phyloP scores from a whole-genome alignment of 106 monocot genomes.

The Dendrobium officinale region DNA sequence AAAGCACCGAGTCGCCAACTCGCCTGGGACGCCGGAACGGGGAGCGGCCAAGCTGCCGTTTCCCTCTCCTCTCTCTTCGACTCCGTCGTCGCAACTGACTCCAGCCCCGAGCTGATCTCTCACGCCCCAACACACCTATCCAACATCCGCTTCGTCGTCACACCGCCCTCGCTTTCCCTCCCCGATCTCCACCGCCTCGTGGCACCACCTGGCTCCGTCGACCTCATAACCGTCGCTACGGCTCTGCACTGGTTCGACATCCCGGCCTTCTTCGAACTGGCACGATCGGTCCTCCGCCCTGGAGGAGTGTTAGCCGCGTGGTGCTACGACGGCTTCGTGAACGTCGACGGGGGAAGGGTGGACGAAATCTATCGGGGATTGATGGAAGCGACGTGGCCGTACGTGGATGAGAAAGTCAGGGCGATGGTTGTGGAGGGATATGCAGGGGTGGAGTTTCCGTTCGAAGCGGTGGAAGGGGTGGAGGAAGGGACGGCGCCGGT shows the following conservation, averaged over 20 bases:
- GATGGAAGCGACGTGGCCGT: conserved; percentile 24
- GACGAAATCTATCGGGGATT: conserved; percentile 34
- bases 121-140: conserved; percentile 29
- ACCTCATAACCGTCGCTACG: conserved; percentile 73
- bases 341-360: conserved; percentile 13
- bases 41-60: conserved; percentile 71
- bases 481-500: conserved; percentile 57
- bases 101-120: conserved; percentile 56
- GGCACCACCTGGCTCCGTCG: conserved; percentile 34
- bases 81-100: conserved; percentile 57
- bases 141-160: conserved; percentile 58
- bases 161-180: conserved; percentile 21
- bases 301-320: conserved; percentile 66
- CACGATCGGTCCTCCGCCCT: conserved; percentile 32
- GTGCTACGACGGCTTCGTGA: conserved; percentile 44
- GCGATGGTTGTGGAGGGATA: conserved; percentile 45
- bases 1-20: conserved; percentile 42
- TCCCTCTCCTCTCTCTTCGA: conserved; percentile 31
- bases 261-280: conserved; percentile 51
- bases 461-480: conserved; percentile 49
- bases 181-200: conserved; percentile 25
- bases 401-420: conserved; percentile 32
- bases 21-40: conserved; percentile 90
- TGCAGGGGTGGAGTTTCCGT: conserved; percentile 51
- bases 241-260: conserved; percentile 87